Base-by-base conservation (phyloP, 140 eudicot genomes). In the Ambrosia hybrid region DNA sequence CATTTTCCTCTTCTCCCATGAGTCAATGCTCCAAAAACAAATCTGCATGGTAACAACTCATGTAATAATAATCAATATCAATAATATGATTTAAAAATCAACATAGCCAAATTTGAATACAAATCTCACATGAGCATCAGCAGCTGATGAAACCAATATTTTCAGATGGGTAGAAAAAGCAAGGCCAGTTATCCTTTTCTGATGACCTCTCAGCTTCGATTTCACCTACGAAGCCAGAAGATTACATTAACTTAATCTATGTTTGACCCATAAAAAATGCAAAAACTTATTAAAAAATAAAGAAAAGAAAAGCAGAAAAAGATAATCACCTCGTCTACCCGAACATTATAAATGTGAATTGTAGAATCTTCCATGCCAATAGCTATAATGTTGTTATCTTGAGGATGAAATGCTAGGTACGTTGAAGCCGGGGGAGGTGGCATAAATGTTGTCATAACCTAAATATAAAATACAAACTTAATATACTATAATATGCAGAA, bases 371-470 rank as follows among this genome's bases (percentile, higher is more conserved):
- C 96, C 98, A 89, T 92, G 36, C 98, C 98, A 76, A 89, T 87
- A 72, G 96, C 96, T 49, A 87, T 83, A 14, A 92, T 79, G 74
- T 92, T 92, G 83, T 92, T 92, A 80, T 92, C 98, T 77, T 67
- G 90, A 61, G 98, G 98, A 85, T 92, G 96, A 83, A 92, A 89
- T 43, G 95, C 96, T 73, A 92, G 73, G 81, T 71, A 87, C 15
- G 98, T 92, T 48, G 98, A 76, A 68, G 96, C 83, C 0, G 98
- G 98, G 13, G 96, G 95, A 71, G 96, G 92, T 12, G 92, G 82
- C 98, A 92, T 92, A 81, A 92, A 89, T 41, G 98, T 89, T 26
- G 96, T 89, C 98, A 92, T 92, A 8, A 88, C 95, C 98, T 92
- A 76, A 13, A 64, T 37, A 73, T 15, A 73, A 73, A 34, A 57